Percentiles rank a stretch among this genome's conserved stretches.
Conservation (phyloP, 1,284 basidiomycete species). For the Psilocybe mexicana region DNA sequence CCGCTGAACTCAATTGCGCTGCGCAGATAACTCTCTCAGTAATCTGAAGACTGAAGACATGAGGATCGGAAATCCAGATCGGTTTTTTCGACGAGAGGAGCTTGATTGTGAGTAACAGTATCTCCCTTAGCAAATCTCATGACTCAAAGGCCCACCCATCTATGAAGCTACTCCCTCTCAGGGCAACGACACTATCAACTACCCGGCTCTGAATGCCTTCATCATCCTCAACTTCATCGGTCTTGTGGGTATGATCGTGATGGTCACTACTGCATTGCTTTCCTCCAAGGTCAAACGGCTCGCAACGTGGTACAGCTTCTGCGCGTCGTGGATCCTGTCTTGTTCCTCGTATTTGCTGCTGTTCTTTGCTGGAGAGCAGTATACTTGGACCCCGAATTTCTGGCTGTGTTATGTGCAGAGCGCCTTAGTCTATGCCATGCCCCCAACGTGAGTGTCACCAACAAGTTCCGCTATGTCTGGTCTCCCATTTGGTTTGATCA, state of each 20-base stretch:
- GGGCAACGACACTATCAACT: not conserved
- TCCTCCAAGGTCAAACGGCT: slow-evolving; percentile 28
- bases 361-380: slow-evolving; percentile 23
- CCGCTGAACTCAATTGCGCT: not conserved
- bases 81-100: not conserved
- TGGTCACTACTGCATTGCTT: slow-evolving; percentile 27
- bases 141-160: not conserved
- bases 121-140: not conserved
- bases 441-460: slow-evolving; percentile 20
- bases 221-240: slow-evolving; percentile 21
- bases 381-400: slow-evolving; percentile 6
- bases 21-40: not conserved
- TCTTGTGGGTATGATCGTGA: slow-evolving; percentile 22
- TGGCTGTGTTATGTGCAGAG: slow-evolving; percentile 21
- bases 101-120: not conserved
- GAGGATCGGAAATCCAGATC: not conserved
- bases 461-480: not conserved
- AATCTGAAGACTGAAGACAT: not conserved
- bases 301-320: slow-evolving; percentile 35
- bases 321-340: slow-evolving; percentile 32
- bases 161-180: not conserved
- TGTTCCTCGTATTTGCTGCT: slow-evolving; percentile 32
- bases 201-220: slow-evolving; percentile 15
- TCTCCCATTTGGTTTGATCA: not conserved
- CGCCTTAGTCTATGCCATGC: slow-evolving; percentile 20